Evolutionary conservation across 768 basidiomycete species (phyloP).

Genomic region (Zangia roseola): DNA sequence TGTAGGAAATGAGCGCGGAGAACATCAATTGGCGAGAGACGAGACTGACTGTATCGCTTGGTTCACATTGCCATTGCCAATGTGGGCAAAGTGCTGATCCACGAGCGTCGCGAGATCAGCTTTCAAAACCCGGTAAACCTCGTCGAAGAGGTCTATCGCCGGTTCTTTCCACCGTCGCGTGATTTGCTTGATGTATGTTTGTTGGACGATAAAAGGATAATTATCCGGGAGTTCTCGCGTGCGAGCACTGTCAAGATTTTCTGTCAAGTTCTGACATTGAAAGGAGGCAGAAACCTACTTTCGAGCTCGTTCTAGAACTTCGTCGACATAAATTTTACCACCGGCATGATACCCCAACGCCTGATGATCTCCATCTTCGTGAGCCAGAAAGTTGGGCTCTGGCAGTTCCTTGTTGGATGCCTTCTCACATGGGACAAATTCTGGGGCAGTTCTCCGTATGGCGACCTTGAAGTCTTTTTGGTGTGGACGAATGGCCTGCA

Average conservation of each 20-base stretch:
- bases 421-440: constrained; percentile 52
- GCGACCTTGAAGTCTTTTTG: constrained; percentile 46
- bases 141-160: constrained; percentile 42
- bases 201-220: constrained; percentile 63
- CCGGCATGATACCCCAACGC: neutral
- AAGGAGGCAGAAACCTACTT: constrained; percentile 35
- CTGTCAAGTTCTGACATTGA: neutral
- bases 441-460: constrained; percentile 54
- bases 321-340: constrained; percentile 45
- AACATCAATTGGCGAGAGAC: too few species aligned
- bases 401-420: constrained; percentile 3
- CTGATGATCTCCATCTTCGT: constrained; percentile 37
- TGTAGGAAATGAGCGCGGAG: neutral
- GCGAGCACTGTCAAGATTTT: constrained; percentile 47
- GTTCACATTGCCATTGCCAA: neutral
- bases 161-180: constrained; percentile 51
- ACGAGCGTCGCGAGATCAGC: constrained; percentile 44
- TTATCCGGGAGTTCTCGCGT: constrained; percentile 69
- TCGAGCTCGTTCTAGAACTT: constrained; percentile 47
- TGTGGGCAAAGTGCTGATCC: constrained; percentile 42
- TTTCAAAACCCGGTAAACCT: constrained; percentile 37
- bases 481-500: constrained; percentile 53
- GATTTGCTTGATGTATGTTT: constrained; percentile 45
- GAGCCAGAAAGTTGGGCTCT: constrained; percentile 32
- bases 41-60: too few species aligned